Evolutionary conservation across 192 early-diverging fungal species (phyloP).

Genomic region (Entomortierella lignicola): DNA sequence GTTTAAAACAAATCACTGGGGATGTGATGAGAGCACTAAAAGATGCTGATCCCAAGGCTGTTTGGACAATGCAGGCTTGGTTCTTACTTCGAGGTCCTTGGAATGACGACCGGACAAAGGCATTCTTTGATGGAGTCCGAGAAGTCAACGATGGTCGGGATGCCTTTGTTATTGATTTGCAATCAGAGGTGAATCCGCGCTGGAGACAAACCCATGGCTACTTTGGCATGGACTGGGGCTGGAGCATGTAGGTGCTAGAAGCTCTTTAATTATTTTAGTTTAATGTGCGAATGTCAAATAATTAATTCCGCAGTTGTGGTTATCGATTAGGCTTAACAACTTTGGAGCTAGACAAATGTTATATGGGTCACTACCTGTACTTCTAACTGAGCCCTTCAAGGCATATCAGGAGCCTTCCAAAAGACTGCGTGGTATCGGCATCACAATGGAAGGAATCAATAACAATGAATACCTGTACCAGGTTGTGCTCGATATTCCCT

Average conservation of each 20-base stretch:
- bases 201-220: slow-evolving; percentile 33
- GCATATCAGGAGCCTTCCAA: slow-evolving; percentile 22
- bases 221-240: slow-evolving; percentile 52
- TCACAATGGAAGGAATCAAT: slow-evolving; percentile 53
- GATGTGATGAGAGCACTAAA: slow-evolving; percentile 45
- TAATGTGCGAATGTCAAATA: too few species aligned
- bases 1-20: slow-evolving; percentile 8
- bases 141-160: slow-evolving; percentile 26
- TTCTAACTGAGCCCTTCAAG: slow-evolving; percentile 35
- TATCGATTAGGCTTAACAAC: slow-evolving; percentile 34
- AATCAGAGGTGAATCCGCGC: slow-evolving; percentile 32
- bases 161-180: slow-evolving; percentile 48
- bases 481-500: slow-evolving; percentile 43
- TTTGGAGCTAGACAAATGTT: slow-evolving; percentile 44
- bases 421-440: slow-evolving; percentile 45
- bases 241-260: slow-evolving; percentile 42
- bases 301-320: too few species aligned
- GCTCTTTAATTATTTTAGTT: not conserved
- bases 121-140: slow-evolving; percentile 47
- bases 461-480: slow-evolving; percentile 54
- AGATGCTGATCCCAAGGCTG: slow-evolving; percentile 35
- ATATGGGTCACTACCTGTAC: slow-evolving; percentile 33
- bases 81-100: slow-evolving; percentile 35
- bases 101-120: slow-evolving; percentile 19
- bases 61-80: slow-evolving; percentile 49